Conservation (phyloP, 2,329 filamentous ascomycete species). For the Colletotrichum sp. region DNA sequence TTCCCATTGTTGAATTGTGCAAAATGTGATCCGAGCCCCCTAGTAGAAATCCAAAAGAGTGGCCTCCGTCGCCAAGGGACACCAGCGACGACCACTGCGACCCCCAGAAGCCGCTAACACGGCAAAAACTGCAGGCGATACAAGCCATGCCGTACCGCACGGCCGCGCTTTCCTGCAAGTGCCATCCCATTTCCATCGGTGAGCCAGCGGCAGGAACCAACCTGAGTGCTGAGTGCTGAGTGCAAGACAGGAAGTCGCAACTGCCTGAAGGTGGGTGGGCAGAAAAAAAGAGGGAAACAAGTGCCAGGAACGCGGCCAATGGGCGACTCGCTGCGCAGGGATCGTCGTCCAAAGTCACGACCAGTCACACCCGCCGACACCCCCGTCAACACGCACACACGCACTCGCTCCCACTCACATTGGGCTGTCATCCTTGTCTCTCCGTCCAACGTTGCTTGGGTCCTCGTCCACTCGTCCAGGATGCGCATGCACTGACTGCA, state of each 20-base stretch:
- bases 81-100: background rate
- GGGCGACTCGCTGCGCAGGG: background rate
- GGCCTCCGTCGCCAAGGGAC: background rate
- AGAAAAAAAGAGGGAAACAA: background rate
- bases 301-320: background rate
- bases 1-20: constrained; percentile 1
- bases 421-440: background rate
- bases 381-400: background rate
- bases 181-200: background rate
- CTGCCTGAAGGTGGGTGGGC: background rate
- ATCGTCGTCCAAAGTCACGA: background rate
- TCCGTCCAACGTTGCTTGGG: background rate
- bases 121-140: constrained; percentile 1
- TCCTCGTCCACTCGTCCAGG: background rate
- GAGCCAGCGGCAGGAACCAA: background rate
- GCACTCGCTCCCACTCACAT: background rate
- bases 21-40: constrained; percentile 11
- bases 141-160: background rate
- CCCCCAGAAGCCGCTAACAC: background rate
- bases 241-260: background rate
- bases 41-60: background rate
- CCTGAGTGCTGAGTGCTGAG: background rate
- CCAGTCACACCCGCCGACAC: background rate
- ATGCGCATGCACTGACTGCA: constrained; percentile 1
- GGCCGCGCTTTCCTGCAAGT: background rate